Percentiles rank a stretch among this genome's conserved stretches.
phyloP scores from a whole-genome alignment of 305 asterid species.

The Fraxinus sp. region DNA sequence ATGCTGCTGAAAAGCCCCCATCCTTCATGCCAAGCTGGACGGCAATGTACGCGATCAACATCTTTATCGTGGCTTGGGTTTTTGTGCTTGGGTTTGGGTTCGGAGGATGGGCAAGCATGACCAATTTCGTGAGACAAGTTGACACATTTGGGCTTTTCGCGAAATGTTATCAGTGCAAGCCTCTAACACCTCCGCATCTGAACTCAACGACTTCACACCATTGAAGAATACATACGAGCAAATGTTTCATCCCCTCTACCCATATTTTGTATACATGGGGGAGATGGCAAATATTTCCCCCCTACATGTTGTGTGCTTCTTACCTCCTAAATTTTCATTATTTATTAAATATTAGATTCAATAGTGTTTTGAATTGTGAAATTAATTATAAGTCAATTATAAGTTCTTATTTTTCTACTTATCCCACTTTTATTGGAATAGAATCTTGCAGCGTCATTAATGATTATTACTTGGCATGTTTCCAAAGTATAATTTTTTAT shows the following conservation, averaged over 20 bases:
- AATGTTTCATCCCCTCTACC: background rate
- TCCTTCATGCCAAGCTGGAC: conserved; percentile 70
- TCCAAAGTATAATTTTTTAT: background rate
- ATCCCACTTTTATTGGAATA: background rate
- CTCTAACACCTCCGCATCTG: conserved; percentile 33
- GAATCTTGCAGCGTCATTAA: conserved; percentile 18
- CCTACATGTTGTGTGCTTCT: conserved; percentile 16
- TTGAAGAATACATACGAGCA: conserved; percentile 24
- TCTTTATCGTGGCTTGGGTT: conserved; percentile 62
- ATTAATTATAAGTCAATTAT: conserved; percentile 27
- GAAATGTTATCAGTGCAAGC: conserved; percentile 82
- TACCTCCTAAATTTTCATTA: conserved; percentile 6
- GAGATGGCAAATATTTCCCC: background rate
- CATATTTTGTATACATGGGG: conserved; percentile 42
- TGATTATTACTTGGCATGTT: conserved; percentile 31
- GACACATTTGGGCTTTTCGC: conserved; percentile 85
- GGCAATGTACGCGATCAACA: conserved; percentile 63
- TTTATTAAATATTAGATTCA: conserved; percentile 36
- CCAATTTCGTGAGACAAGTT: conserved; percentile 63
- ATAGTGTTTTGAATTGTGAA: conserved; percentile 50
- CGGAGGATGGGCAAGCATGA: conserved; percentile 91
- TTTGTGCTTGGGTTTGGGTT: conserved; percentile 75
- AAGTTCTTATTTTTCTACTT: conserved; percentile 12
- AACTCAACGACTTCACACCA: conserved; percentile 41
- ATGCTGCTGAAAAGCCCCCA: conserved; percentile 87